Conservation (phyloP, 1,284 basidiomycete genomes). For the Coniferiporia weirii region DNA sequence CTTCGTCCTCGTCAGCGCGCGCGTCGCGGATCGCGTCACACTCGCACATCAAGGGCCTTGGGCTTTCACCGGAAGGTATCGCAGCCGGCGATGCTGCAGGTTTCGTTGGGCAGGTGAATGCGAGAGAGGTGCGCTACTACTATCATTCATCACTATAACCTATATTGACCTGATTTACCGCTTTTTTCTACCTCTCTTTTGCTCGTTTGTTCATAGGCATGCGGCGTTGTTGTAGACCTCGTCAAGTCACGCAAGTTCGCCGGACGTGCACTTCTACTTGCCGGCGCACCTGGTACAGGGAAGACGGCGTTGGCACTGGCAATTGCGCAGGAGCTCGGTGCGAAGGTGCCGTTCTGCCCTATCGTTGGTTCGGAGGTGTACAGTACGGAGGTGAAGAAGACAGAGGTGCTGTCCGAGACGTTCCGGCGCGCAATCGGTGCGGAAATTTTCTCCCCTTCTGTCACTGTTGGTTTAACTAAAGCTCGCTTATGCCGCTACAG, state of each 20-base stretch:
- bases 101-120: constrained; percentile 87
- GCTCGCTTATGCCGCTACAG: constrained; percentile 35
- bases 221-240: constrained; percentile 87
- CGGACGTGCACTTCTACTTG: constrained; percentile 83
- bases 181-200: background rate
- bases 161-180: background rate
- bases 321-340: constrained; percentile 89
- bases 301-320: constrained; percentile 96
- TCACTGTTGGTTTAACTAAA: background rate
- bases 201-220: constrained; percentile 51
- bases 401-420: constrained; percentile 94
- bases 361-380: constrained; percentile 99
- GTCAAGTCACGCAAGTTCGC: constrained; percentile 89
- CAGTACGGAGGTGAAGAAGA: constrained; percentile 97
- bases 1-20: constrained; percentile 54
- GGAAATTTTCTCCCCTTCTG: constrained; percentile 27
- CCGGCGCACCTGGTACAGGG: constrained; percentile 88
- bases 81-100: constrained; percentile 75
- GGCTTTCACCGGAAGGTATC: constrained; percentile 80
- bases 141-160: too few relatives aligned
- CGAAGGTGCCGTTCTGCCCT: constrained; percentile 95
- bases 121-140: constrained; percentile 71
- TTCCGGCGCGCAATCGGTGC: constrained; percentile 94
- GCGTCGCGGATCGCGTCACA: constrained; percentile 87
- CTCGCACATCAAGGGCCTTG: constrained; percentile 95